These are phyloP conservation scores for Pascua sp. DNA, from an alignment of 1,284 basidiomycete genomes.

Conservation along the genomic window DNA sequence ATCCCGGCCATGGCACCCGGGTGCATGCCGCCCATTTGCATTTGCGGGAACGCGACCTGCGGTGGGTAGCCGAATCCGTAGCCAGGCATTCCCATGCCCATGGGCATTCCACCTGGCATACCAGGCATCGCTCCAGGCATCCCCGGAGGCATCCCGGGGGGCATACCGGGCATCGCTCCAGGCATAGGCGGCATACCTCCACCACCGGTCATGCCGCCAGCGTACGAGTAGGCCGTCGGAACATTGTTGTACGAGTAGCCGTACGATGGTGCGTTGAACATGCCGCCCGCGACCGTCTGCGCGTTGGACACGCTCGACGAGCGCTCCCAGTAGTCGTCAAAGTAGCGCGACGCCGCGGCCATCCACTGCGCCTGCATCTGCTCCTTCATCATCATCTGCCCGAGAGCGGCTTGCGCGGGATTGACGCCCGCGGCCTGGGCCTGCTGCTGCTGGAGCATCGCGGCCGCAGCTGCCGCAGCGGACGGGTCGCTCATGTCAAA, in stretches of 20 bases:
- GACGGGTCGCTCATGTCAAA: neutral
- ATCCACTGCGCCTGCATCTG: conserved; percentile 43
- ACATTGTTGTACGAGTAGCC: conserved; percentile 18
- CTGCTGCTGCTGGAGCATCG: no score
- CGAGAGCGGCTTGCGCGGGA: neutral
- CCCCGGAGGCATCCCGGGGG: neutral
- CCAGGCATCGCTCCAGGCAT: neutral
- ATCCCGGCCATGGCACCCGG: conserved; percentile 3
- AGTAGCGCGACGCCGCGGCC: conserved; percentile 38
- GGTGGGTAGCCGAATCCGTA: conserved; percentile 9
- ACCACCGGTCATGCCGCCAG: neutral
- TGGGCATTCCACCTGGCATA: conserved; percentile 1
- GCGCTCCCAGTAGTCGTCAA: conserved; percentile 46
- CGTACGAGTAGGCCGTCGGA: neutral
- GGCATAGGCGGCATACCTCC: neutral
- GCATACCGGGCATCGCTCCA: conserved; percentile 5
- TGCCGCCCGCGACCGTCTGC: conserved; percentile 12
- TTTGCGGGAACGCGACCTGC: conserved; percentile 7
- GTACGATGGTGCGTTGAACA: conserved; percentile 13
- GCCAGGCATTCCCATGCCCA: neutral
- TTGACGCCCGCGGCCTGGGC: no score
- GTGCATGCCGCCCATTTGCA: conserved; percentile 6
- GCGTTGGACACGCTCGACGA: conserved; percentile 28
- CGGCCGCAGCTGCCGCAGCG: no score
- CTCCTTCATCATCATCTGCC: conserved; percentile 33